Evolutionary conservation across 1,284 basidiomycete species (phyloP).

Genomic region (Cryptococcus hybrid): DNA sequence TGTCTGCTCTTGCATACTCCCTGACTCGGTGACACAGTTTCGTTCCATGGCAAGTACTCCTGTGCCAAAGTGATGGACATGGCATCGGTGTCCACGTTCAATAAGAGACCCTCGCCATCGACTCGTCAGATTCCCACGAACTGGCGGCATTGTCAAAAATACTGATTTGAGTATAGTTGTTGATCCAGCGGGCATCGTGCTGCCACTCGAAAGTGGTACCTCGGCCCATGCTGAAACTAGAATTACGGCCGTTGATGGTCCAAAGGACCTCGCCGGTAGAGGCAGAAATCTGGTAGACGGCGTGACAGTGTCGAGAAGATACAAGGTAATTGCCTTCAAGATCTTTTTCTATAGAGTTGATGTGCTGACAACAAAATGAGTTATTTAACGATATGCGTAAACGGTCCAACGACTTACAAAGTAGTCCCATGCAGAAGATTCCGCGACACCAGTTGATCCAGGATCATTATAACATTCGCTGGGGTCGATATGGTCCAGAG

Average conservation of each 20-base stretch:
- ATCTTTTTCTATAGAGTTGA: slow-evolving; percentile 43
- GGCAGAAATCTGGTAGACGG: slow-evolving; percentile 38
- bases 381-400: background rate
- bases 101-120: slow-evolving; percentile 28
- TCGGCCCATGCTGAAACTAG: slow-evolving; percentile 27
- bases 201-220: slow-evolving; percentile 27
- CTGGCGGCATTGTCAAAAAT: slow-evolving; percentile 43
- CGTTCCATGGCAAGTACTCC: slow-evolving; percentile 25
- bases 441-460: slow-evolving; percentile 16
- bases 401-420: slow-evolving; percentile 11
- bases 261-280: slow-evolving; percentile 33
- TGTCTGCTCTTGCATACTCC: slow-evolving; percentile 21
- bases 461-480: slow-evolving; percentile 22
- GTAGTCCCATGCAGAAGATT: slow-evolving; percentile 25
- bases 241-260: slow-evolving; percentile 36
- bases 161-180: slow-evolving; percentile 15
- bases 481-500: slow-evolving; percentile 33
- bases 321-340: slow-evolving; percentile 40
- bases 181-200: slow-evolving; percentile 35
- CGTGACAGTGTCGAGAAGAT: slow-evolving; percentile 36
- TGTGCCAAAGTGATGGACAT: slow-evolving; percentile 21
- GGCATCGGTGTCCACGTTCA: slow-evolving; percentile 24
- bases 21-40: slow-evolving; percentile 23
- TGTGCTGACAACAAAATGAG: slow-evolving; percentile 20
- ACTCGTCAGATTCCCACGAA: slow-evolving; percentile 15